Conservation (phyloP, 2,329 filamentous ascomycete species). For the Elsinoe necatrix region DNA sequence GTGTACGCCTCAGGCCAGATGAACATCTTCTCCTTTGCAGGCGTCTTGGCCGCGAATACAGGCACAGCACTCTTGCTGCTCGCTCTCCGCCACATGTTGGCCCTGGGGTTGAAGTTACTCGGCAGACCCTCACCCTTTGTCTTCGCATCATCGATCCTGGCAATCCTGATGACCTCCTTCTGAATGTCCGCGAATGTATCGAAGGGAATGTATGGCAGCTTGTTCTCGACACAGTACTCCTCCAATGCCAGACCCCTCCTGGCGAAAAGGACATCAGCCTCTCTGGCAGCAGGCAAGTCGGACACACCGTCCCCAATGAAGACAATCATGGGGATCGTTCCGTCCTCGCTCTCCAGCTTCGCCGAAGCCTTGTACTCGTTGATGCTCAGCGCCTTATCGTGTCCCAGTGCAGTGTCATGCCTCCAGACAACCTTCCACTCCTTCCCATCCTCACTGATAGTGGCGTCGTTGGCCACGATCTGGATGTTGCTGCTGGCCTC, state of each 20-base stretch:
- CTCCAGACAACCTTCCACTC: conserved; percentile 60
- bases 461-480: conserved; percentile 60
- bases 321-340: conserved; percentile 56
- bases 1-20: conserved; percentile 53
- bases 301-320: conserved; percentile 65
- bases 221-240: conserved; percentile 56
- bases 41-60: conserved; percentile 43
- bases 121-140: conserved; percentile 54
- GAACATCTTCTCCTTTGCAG: conserved; percentile 54
- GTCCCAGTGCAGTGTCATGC: conserved; percentile 56
- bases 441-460: conserved; percentile 50
- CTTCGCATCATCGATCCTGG: conserved; percentile 51
- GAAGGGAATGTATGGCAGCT: conserved; percentile 52
- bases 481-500: conserved; percentile 52
- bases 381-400: conserved; percentile 59
- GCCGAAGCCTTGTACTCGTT: conserved; percentile 51
- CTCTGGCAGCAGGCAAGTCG: conserved; percentile 55
- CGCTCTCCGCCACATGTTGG: conserved; percentile 58
- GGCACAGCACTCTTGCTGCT: conserved; percentile 50
- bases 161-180: conserved; percentile 49
- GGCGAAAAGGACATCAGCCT: conserved; percentile 61
- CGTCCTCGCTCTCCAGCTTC: conserved; percentile 48
- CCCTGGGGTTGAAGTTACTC: conserved; percentile 56
- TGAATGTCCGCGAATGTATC: conserved; percentile 61
- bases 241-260: conserved; percentile 56